phyloP scores from a whole-genome alignment of 2,329 filamentous ascomycete species.

The Podosphaera fusca region DNA sequence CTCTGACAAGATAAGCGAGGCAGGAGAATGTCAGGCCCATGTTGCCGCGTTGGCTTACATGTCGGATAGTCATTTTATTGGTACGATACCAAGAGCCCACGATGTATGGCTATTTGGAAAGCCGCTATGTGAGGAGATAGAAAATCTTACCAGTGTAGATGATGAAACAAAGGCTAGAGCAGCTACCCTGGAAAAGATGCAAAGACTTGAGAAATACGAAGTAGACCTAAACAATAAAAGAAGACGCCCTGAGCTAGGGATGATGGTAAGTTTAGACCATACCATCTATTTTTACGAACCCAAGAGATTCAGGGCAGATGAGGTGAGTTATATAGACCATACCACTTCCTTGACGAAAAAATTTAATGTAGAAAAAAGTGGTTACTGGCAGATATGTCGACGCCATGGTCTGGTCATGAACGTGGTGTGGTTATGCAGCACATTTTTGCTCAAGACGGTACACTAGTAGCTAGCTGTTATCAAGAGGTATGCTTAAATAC shows the following conservation, averaged over 20 bases:
- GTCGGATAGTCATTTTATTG: slow-evolving; percentile 82
- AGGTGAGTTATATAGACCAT: slow-evolving; percentile 17
- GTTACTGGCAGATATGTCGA: slow-evolving; percentile 63
- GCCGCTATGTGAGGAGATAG: slow-evolving; percentile 11
- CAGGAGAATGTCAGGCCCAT: slow-evolving; percentile 58
- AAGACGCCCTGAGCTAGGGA: slow-evolving; percentile 40
- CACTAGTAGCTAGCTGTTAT: slow-evolving; percentile 52
- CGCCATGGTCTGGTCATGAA: slow-evolving; percentile 58
- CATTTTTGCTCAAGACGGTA: slow-evolving; percentile 49
- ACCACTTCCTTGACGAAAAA: not conserved
- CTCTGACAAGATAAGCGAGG: slow-evolving; percentile 46
- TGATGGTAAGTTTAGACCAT: slow-evolving; percentile 69
- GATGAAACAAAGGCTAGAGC: slow-evolving; percentile 21
- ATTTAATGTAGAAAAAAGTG: slow-evolving; percentile 20
- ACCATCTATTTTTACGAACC: slow-evolving; percentile 46
- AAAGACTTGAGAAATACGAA: slow-evolving; percentile 15
- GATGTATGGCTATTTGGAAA: slow-evolving; percentile 51
- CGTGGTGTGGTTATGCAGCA: slow-evolving; percentile 53
- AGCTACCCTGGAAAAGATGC: slow-evolving; percentile 21
- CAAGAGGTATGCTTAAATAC: slow-evolving; percentile 34
- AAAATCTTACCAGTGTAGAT: not conserved
- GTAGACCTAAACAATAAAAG: slow-evolving; percentile 25
- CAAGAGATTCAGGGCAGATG: slow-evolving; percentile 31
- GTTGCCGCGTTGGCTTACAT: slow-evolving; percentile 80
- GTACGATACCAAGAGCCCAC: slow-evolving; percentile 63